A percentile compares a stretch with the other conserved stretches of the same genome.
phyloP scores from a whole-genome alignment of 2,329 filamentous ascomycete genomes.

The Trichoderma hamatum region DNA sequence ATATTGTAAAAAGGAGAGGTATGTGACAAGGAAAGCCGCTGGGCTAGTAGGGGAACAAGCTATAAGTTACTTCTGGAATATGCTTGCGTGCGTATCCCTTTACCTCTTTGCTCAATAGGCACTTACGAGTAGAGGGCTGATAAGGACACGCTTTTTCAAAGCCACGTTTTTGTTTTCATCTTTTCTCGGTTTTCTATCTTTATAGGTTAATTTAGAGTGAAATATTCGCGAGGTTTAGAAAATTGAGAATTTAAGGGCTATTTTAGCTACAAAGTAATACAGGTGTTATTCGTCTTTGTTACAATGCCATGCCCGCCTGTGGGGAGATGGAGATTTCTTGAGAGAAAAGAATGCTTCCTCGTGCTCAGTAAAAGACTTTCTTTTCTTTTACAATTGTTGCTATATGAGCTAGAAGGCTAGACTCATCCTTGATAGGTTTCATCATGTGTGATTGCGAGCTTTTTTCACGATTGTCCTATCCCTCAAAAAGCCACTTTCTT shows the following conservation, averaged over 20 bases:
- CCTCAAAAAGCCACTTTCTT: not conserved
- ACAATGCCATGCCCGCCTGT: not conserved
- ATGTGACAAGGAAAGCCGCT: not conserved
- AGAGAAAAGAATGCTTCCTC: not conserved
- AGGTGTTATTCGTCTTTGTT: not conserved
- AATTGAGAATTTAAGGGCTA: not conserved
- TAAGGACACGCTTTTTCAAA: not conserved
- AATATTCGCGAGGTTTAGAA: not conserved
- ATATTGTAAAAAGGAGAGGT: conserved; percentile 5
- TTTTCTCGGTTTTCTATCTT: not conserved
- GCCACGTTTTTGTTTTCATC: not conserved
- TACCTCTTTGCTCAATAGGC: not conserved
- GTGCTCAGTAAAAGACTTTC: not conserved
- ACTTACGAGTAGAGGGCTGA: not conserved
- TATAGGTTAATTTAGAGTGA: not conserved
- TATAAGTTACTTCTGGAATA: not conserved
- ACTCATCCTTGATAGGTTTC: not conserved
- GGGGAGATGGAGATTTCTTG: not conserved
- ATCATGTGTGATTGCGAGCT: not conserved
- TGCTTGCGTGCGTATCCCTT: not conserved
- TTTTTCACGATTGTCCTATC: not conserved
- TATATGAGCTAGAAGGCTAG: not conserved
- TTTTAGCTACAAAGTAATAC: not conserved
- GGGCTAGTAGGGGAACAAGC: not conserved
- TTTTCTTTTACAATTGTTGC: not conserved